Evolutionary conservation across 1,284 basidiomycete genomes (phyloP).

Genomic region (Ceratobasidium sp.): DNA sequence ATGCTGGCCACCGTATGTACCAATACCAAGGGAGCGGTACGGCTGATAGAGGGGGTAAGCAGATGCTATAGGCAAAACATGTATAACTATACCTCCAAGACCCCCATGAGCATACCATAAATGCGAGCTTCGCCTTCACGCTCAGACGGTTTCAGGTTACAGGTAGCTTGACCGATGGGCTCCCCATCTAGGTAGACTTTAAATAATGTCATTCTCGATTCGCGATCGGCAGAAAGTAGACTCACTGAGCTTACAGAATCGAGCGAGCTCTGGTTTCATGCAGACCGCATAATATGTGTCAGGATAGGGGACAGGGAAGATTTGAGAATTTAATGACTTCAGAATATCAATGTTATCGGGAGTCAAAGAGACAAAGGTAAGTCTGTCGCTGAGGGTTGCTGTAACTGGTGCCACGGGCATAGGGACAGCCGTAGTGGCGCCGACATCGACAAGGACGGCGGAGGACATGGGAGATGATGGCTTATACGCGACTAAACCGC

Average conservation of each 20-base stretch:
- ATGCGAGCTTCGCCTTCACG: slow-evolving; percentile 1
- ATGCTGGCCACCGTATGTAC: slow-evolving; percentile 13
- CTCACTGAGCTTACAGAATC: slow-evolving; percentile 21
- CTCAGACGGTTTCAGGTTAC: slow-evolving; percentile 21
- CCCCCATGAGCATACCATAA: slow-evolving; percentile 29
- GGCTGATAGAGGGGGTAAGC: not conserved
- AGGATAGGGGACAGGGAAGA: slow-evolving; percentile 27
- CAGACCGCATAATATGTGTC: slow-evolving; percentile 20
- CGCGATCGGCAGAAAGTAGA: not conserved
- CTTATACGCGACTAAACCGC: not conserved
- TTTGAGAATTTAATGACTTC: slow-evolving; percentile 9
- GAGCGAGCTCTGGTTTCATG: slow-evolving; percentile 2
- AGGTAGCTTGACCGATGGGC: slow-evolving; percentile 21
- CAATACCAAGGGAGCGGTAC: slow-evolving; percentile 13
- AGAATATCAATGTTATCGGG: slow-evolving; percentile 16
- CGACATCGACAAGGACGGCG: not conserved
- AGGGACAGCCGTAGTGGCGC: not conserved
- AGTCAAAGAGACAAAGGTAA: slow-evolving; percentile 12
- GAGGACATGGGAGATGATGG: not conserved
- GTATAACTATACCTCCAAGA: not conserved
- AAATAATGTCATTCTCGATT: not conserved
- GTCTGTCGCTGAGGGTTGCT: not conserved
- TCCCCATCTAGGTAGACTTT: slow-evolving; percentile 12
- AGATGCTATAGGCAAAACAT: not conserved
- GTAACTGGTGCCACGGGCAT: not conserved